Evolutionary conservation across 108 stramenopile species (phyloP).

Genomic region (Pseudonitzschia pungens): DNA sequence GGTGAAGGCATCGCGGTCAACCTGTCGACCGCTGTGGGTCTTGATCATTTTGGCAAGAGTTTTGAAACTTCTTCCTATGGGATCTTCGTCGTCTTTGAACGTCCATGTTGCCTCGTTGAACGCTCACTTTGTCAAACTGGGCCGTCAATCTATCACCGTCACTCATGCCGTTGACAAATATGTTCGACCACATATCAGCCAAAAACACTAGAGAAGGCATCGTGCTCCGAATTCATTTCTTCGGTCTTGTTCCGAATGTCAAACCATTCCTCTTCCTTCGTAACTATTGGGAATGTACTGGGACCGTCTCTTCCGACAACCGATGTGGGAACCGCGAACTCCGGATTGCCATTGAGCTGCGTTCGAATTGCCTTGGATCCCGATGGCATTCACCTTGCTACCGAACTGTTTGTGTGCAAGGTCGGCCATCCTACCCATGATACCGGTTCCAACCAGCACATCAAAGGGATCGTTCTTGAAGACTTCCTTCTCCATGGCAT

Average conservation of each 20-base stretch:
- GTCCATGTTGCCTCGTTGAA: no score
- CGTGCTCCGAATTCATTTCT: conserved; percentile 40
- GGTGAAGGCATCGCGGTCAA: conserved; percentile 62
- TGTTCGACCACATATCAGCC: conserved; percentile 54
- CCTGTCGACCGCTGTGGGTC: conserved; percentile 37
- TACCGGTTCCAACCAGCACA: conserved; percentile 24
- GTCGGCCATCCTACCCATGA: conserved; percentile 31
- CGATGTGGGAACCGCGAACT: no score
- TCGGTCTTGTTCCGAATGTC: background rate
- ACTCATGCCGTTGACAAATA: conserved; percentile 34
- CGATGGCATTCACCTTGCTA: conserved; percentile 16
- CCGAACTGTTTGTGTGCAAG: conserved; percentile 28
- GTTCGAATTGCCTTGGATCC: conserved; percentile 25
- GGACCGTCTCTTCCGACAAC: no score
- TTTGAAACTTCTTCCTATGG: no score
- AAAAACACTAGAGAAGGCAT: conserved; percentile 41
- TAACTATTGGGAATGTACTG: no score
- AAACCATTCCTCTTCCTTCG: background rate
- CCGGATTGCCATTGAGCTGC: no score
- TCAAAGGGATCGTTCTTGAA: background rate
- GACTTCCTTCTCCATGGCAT: background rate
- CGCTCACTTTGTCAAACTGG: no score
- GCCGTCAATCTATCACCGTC: no score
- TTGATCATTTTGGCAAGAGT: conserved; percentile 59
- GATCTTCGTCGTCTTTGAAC: no score